Evolutionary conservation across 306 rosid species (phyloP), one percentile per base, ranked within the genome.

Genomic region (Trifolium repens): DNA sequence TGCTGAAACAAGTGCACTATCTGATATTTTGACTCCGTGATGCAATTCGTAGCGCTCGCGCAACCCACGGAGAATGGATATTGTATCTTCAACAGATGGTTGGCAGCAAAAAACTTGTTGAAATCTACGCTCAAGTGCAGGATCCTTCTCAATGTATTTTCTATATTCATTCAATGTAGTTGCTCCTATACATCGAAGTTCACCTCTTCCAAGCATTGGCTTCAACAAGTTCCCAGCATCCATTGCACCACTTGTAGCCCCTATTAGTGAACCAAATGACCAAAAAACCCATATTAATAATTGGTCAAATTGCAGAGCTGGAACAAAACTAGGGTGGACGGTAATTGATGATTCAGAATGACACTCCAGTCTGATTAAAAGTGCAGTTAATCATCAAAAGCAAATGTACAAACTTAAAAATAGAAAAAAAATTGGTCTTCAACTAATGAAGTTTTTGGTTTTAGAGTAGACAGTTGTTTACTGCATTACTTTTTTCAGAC

Each of bases 221-320:
- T 96, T 96, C 88, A 92, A 85, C 81, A 96, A 86, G 84, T 96
- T 96, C 63, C 97, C 97, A 75, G 99, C 99, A 86, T 96, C 99
- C 99, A 92, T 92, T 17, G 99, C 99, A 84, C 98, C 99, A 81
- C 89, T 83, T 58, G 98, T 92, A 81, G 99, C 99, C 78, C 99
- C 98, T 96, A 19, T 58, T 80, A 72, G 63, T 34, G 37, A 83
- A 84, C 49, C 71, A 83, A 84, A 78, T 69, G 58, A 73, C 79
- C 67, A 54, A 67, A 72, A 42, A 35, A 53, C 71, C 35, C 79
- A 74, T 42, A 64, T 80, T 46, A 66, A 50, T 65, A 60, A 47
- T 70, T 40, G 60, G 47, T 49, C 44, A 34, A 64, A 50, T 65
- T 59, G 39, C 9, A 60, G 24, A 49, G 39, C 71, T 26, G 42